A percentile compares a stretch with the other conserved stretches of the same genome.
Conservation (phyloP, 306 rosid species). For the Ormosia emarginata region DNA sequence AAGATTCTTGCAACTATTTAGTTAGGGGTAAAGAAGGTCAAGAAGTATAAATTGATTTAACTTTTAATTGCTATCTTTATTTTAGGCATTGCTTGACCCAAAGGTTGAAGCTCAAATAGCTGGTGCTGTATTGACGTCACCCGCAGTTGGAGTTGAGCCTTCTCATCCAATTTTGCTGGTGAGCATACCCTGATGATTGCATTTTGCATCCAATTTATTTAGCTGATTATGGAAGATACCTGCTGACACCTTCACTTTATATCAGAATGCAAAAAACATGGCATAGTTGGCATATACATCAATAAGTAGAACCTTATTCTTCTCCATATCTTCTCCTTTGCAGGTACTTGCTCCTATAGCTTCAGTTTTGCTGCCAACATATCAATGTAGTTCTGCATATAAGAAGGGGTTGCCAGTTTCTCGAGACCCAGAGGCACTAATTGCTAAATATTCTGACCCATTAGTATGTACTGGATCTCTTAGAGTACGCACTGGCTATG, state of each 20-base stretch:
- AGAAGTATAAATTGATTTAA: neutral
- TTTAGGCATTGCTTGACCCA: conserved; percentile 79
- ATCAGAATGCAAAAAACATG: too few relatives aligned
- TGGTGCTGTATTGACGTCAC: conserved; percentile 79
- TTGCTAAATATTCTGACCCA: conserved; percentile 85
- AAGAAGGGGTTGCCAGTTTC: conserved; percentile 61
- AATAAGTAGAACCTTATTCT: neutral
- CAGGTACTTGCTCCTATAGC: conserved; percentile 77
- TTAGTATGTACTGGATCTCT: conserved; percentile 75
- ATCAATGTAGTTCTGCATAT: conserved; percentile 62
- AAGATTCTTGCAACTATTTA: conserved; percentile 2
- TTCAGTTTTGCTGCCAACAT: conserved; percentile 65
- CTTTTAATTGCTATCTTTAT: neutral
- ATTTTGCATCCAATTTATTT: neutral
- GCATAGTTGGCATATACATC: neutral
- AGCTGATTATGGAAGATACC: too few relatives aligned
- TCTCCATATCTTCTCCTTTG: neutral
- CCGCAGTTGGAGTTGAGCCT: conserved; percentile 89
- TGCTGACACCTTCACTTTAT: too few relatives aligned
- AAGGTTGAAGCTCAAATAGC: conserved; percentile 56
- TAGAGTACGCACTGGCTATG: conserved; percentile 77
- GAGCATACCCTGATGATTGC: neutral
- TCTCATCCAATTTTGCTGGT: conserved; percentile 76
- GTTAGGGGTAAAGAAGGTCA: neutral
- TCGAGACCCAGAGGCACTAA: conserved; percentile 77